Conservation (phyloP, 2,329 filamentous ascomycete genomes). For the Xylaria arbuscula region DNA sequence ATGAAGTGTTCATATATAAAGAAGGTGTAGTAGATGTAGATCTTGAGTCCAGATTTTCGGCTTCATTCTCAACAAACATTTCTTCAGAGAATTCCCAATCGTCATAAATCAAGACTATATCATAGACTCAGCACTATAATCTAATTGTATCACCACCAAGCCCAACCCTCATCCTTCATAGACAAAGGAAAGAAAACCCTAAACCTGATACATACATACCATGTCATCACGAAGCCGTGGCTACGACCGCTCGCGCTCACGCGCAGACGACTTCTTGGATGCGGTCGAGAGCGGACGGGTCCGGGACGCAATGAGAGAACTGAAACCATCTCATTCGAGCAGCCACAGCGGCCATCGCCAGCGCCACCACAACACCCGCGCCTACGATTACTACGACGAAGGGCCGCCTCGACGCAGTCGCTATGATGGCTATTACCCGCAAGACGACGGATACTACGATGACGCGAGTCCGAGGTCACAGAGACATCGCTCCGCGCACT, state of each 20-base stretch:
- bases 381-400: conserved; percentile 24
- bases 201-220: not conserved
- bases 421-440: conserved; percentile 20
- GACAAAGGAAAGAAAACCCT: not conserved
- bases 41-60: not conserved
- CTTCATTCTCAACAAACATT: not conserved
- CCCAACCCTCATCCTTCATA: not conserved
- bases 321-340: conserved; percentile 13
- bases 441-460: conserved; percentile 6
- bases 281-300: conserved; percentile 27
- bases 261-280: conserved; percentile 26
- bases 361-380: conserved; percentile 13
- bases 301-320: conserved; percentile 16
- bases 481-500: conserved; percentile 30
- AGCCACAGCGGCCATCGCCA: conserved; percentile 10
- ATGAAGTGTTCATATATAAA: conserved; percentile 7
- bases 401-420: conserved; percentile 18
- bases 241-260: conserved; percentile 29
- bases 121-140: not conserved
- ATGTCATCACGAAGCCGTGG: conserved; percentile 28
- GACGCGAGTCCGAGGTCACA: not conserved
- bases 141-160: not conserved
- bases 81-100: not conserved
- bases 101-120: not conserved
- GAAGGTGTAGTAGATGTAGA: not conserved